Conservation (phyloP, 176 grass and related monocot species). For the Cenchrus fungigraminus region DNA sequence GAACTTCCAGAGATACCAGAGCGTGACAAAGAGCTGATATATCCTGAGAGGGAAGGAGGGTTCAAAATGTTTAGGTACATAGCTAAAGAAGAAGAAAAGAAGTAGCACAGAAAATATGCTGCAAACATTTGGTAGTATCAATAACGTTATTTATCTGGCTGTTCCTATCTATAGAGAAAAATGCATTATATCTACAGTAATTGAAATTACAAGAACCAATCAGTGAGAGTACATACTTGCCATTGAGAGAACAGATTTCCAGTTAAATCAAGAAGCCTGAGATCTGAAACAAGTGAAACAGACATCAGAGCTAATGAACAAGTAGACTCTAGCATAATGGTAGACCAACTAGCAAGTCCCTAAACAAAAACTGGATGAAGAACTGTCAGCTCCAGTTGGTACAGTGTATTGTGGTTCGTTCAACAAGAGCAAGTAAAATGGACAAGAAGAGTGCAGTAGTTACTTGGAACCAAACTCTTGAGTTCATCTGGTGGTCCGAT, state of each 20-base stretch:
- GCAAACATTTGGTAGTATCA: conserved; percentile 1
- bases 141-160: not conserved
- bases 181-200: not conserved
- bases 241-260: conserved; percentile 89
- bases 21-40: conserved; percentile 80
- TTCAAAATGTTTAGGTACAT: conserved; percentile 18
- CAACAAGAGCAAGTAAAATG: conserved; percentile 8
- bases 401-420: not conserved
- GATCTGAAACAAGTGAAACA: conserved; percentile 66
- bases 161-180: not conserved
- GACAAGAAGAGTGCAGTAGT: not conserved
- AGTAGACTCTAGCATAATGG: not conserved
- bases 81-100: not conserved
- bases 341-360: not conserved
- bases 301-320: conserved; percentile 12
- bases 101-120: conserved; percentile 1
- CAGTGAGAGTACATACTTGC: conserved; percentile 58
- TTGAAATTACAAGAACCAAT: conserved; percentile 12
- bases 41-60: conserved; percentile 48
- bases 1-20: conserved; percentile 79
- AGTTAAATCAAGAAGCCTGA: conserved; percentile 89
- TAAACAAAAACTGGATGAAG: not conserved
- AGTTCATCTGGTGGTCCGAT: conserved; percentile 56
- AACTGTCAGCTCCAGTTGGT: not conserved
- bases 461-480: conserved; percentile 72